Evolutionary conservation across 2,329 filamentous ascomycete species (phyloP).

Genomic region (Lasiodiplodia hormozganensis): DNA sequence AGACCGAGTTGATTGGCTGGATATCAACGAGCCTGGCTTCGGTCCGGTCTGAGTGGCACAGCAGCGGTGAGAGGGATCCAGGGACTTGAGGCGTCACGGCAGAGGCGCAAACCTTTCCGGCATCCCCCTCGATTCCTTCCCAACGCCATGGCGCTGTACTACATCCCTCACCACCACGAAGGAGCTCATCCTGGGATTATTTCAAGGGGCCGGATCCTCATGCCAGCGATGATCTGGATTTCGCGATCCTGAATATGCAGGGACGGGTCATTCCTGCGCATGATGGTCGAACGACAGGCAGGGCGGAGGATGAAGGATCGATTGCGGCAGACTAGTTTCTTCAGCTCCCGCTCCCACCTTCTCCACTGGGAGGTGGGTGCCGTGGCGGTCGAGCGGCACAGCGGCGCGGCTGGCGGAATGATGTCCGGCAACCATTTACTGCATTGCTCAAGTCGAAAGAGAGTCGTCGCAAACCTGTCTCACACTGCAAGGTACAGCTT

Average conservation of each 20-base stretch:
- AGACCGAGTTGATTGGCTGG: not conserved
- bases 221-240: not conserved
- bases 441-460: not conserved
- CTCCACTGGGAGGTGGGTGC: not conserved
- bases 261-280: not conserved
- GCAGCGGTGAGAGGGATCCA: not conserved
- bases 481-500: not conserved
- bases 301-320: not conserved
- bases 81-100: not conserved
- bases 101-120: conserved; percentile 18
- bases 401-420: not conserved
- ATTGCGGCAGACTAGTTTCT: no score
- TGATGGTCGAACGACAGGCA: not conserved
- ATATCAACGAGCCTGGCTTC: not conserved
- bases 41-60: not conserved
- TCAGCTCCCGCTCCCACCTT: not conserved
- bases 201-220: not conserved
- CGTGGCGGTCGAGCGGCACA: not conserved
- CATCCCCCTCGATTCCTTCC: not conserved
- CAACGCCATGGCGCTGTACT: not conserved
- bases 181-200: no score
- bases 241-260: not conserved
- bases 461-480: not conserved
- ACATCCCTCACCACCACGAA: not conserved
- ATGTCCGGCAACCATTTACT: not conserved